Base-by-base conservation (phyloP, 176 grass and related monocot genomes). In the Bolboschoenus planiculmis region DNA sequence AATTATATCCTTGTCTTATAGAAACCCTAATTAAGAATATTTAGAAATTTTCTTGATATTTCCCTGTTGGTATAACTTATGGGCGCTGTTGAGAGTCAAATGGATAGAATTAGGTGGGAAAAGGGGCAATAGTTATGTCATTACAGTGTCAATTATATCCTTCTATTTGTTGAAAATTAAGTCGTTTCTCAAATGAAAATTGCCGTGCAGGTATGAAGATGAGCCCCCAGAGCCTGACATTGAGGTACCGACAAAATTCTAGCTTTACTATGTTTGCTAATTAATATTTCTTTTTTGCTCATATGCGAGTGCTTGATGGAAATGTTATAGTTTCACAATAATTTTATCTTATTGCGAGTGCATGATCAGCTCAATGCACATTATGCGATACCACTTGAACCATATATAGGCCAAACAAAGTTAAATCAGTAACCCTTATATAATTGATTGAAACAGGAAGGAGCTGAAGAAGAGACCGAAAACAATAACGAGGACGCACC, bases 401-500 rank as follows among this genome's bases (percentile, higher is more conserved):
- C 4, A 75, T 23, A 7, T 75, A 48, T 11, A 16, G 43, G 5
- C 7, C 43, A 50, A 75, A 50, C 43, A 43, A 76, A 48, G 24
- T 76, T 29, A 47, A n/a, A 31, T 7, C 20, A 13, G 23, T 76
- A 7, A 30, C 44, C 5, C 44, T 75, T 15, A 43, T 31, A 30
- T 62, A 26, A 71, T 16, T 46, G n/a, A 58, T 50, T 53, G 21
- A 54, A 56, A 26, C 27, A 97, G 91, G 92, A 97, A 58, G 95
- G 95, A 81, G 79, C 68, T 55, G 92, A 97, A 72, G 92, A 84
- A 84, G 90, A 91, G 43, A 81, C 0, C 34, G 90, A 92, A 86
- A 97, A 94, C 36, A 95, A 97, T 85, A 90, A 96, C 9, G 95
- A 94, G 46, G 91, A 92, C 35, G 70, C 70, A 44, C 75, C 57